Conservation (phyloP, 805 yeast species). For the Debaryomyces maramus region DNA sequence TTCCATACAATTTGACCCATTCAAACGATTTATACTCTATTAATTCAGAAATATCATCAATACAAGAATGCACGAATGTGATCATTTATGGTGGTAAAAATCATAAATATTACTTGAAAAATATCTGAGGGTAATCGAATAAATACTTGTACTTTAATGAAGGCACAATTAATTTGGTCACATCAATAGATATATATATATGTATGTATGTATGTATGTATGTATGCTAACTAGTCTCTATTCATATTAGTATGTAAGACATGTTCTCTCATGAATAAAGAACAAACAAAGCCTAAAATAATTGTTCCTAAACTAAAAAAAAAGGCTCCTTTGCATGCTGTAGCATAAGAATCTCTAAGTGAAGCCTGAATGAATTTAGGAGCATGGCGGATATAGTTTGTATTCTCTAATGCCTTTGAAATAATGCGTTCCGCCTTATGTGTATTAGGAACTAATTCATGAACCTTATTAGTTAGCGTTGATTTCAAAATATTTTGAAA, state of each 20-base stretch:
- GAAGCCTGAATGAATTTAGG: constrained; percentile 52
- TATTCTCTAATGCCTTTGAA: constrained; percentile 52
- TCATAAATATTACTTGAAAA: not conserved
- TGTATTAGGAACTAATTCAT: constrained; percentile 26
- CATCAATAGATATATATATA: too few species aligned
- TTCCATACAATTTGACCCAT: too few species aligned
- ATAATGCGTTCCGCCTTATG: constrained; percentile 46
- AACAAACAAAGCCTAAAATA: constrained; percentile 39
- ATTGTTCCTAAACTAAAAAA: constrained; percentile 45
- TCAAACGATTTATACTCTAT: too few species aligned
- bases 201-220: too few species aligned
- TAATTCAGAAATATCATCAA: too few species aligned
- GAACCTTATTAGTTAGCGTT: constrained; percentile 18
- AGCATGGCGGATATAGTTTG: constrained; percentile 54
- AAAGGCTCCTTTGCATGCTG: constrained; percentile 55
- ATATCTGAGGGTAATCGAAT: too few species aligned
- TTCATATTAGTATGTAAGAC: constrained; percentile 53
- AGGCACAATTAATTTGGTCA: too few species aligned
- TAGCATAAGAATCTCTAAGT: constrained; percentile 51
- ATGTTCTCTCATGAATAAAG: constrained; percentile 57
- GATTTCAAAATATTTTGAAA: constrained; percentile 51
- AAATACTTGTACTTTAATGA: too few species aligned
- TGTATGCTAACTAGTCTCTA: constrained; percentile 28
- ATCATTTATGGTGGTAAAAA: not conserved
- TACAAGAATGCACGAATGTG: too few species aligned